These are phyloP conservation scores for Ceratorhiza oryzae-sativae DNA, from an alignment of 1,284 basidiomycete species.

Conservation along the genomic window DNA sequence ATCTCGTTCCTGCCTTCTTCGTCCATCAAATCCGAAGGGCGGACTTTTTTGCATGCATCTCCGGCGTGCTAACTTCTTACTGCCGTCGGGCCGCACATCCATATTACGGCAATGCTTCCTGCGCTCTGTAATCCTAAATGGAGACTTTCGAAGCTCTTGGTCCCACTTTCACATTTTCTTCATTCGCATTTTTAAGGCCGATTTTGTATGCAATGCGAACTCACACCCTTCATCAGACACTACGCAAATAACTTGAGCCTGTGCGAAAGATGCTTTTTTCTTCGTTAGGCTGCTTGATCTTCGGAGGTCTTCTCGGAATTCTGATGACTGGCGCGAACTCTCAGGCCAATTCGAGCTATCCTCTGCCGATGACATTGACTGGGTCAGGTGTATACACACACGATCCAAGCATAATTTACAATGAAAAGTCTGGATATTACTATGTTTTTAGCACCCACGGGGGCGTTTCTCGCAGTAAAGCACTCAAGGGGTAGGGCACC, in stretches of 20 bases:
- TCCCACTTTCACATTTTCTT: not conserved
- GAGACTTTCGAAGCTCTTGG: slow-evolving; percentile 9
- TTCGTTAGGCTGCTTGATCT: slow-evolving; percentile 8
- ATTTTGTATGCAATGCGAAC: slow-evolving; percentile 1
- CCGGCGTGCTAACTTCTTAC: slow-evolving; percentile 24
- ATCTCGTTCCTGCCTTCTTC: not conserved
- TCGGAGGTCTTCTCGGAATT: slow-evolving; percentile 13
- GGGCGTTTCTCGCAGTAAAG: slow-evolving; percentile 38
- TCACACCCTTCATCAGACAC: not conserved
- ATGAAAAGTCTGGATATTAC: slow-evolving; percentile 39
- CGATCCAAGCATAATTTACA: slow-evolving; percentile 40
- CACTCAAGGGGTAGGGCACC: slow-evolving; percentile 33
- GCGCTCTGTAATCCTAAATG: slow-evolving; percentile 18
- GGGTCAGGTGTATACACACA: slow-evolving; percentile 38
- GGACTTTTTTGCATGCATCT: slow-evolving; percentile 16
- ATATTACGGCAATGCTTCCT: not conserved
- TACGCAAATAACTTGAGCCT: not conserved
- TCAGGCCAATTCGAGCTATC: slow-evolving; percentile 24
- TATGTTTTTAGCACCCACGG: slow-evolving; percentile 41
- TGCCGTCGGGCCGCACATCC: slow-evolving; percentile 21
- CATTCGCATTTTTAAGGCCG: not conserved
- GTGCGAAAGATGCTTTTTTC: slow-evolving; percentile 7
- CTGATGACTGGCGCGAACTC: slow-evolving; percentile 1
- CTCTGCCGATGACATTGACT: slow-evolving; percentile 35
- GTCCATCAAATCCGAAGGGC: slow-evolving; percentile 1